Evolutionary conservation across 768 basidiomycete species (phyloP).

Genomic region (Mycena leptocephala): DNA sequence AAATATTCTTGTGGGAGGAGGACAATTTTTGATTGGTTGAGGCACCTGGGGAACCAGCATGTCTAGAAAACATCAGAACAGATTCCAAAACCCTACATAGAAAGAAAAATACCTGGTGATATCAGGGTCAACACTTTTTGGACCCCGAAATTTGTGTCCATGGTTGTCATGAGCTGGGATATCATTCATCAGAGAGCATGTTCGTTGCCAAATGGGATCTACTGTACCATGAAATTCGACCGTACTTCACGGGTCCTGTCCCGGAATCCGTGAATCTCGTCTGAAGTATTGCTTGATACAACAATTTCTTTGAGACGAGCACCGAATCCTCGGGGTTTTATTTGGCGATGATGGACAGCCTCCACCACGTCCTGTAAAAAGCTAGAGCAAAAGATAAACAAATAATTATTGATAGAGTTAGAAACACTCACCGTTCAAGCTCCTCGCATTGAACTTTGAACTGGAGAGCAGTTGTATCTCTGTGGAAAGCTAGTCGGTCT

Average conservation of each 20-base stretch:
- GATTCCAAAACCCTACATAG: too few species aligned
- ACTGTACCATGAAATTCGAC: too few species aligned
- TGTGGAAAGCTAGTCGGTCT: neutral
- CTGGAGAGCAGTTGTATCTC: neutral
- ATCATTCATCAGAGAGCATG: too few species aligned
- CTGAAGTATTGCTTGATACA: too few species aligned
- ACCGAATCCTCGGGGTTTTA: neutral
- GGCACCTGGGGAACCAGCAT: neutral
- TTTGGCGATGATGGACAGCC: neutral
- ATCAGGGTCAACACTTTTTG: too few species aligned
- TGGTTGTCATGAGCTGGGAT: too few species aligned
- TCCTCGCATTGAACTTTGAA: constrained; percentile 7
- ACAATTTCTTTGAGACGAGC: neutral
- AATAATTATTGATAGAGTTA: neutral
- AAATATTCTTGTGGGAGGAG: constrained; percentile 2
- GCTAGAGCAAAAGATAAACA: neutral
- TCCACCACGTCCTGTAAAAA: neutral
- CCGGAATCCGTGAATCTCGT: too few species aligned
- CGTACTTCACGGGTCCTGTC: too few species aligned
- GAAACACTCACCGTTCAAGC: neutral
- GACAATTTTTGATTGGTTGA: neutral
- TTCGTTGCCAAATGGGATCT: too few species aligned
- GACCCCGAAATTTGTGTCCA: too few species aligned
- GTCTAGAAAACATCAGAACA: too few species aligned
- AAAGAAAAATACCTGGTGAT: too few species aligned